Evolutionary conservation across 441 rosid genomes (phyloP).

Genomic region (Metrosideros polymorpha): DNA sequence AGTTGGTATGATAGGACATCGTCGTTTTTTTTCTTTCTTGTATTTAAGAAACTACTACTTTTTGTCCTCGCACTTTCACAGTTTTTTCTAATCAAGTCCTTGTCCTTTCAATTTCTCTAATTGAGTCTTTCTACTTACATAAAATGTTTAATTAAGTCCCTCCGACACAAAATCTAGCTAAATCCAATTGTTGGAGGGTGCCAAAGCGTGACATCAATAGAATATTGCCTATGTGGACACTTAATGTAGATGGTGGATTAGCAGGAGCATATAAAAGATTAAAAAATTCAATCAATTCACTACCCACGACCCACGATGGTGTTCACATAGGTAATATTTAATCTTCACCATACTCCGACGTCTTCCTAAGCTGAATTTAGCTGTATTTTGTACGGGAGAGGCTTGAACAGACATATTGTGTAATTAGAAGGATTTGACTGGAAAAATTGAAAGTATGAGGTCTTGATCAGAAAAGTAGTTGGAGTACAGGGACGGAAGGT

Average conservation of each 20-base stretch:
- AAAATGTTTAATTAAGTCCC: neutral
- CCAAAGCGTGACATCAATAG: neutral
- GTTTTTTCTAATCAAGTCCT: neutral
- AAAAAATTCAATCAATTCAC: neutral
- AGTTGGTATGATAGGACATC: neutral
- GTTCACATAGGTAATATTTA: neutral
- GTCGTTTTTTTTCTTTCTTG: too few relatives aligned
- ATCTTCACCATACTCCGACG: neutral
- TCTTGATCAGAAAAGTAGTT: neutral
- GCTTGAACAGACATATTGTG: neutral
- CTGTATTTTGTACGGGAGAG: neutral
- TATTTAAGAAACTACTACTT: neutral
- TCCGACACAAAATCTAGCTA: neutral
- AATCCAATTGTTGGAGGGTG: neutral
- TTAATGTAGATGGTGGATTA: neutral
- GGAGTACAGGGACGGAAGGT: neutral
- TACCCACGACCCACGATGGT: neutral
- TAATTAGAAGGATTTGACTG: neutral
- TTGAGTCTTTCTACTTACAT: neutral
- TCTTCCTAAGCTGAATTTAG: neutral
- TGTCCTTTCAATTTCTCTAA: neutral
- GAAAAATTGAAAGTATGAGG: neutral
- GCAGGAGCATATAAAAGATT: neutral
- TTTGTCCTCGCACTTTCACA: neutral
- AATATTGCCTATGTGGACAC: neutral